phyloP scores from a whole-genome alignment of 2,329 filamentous ascomycete genomes.

The Penicillium sp. region DNA sequence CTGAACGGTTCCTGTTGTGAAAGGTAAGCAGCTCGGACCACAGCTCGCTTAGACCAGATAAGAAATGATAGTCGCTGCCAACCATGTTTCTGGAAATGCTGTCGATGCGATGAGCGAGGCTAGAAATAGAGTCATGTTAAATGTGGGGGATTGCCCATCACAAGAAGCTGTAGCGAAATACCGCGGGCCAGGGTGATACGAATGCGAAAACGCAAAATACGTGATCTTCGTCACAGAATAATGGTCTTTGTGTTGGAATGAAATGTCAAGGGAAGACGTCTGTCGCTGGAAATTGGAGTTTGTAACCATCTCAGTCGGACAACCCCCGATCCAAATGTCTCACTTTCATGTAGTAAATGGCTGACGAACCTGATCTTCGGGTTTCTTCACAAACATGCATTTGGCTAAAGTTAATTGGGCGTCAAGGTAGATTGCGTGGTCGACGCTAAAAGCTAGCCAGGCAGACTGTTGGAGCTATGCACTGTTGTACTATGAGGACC shows the following conservation, averaged over 20 bases:
- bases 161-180: not conserved
- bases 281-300: not conserved
- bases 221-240: not conserved
- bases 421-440: not conserved
- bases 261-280: not conserved
- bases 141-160: not conserved
- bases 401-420: not conserved
- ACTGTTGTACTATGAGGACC: too few relatives aligned
- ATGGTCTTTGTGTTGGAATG: too few relatives aligned
- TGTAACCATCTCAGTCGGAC: not conserved
- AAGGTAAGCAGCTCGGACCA: not conserved
- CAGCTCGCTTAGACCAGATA: conserved; percentile 19
- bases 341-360: not conserved
- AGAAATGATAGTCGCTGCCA: conserved; percentile 20
- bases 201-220: not conserved
- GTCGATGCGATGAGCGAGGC: not conserved
- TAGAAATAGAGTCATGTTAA: not conserved
- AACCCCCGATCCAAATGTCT: not conserved
- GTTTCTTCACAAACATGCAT: not conserved
- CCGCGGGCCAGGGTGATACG: not conserved
- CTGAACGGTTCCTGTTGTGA: conserved; percentile 13
- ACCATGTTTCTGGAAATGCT: not conserved
- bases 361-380: not conserved
- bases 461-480: too few relatives aligned
- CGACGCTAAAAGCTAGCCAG: too few relatives aligned